Evolutionary conservation across 2,329 filamentous ascomycete genomes (phyloP), one percentile per base, ranked within the genome.

Genomic region (Aspergillus carbonarius): DNA sequence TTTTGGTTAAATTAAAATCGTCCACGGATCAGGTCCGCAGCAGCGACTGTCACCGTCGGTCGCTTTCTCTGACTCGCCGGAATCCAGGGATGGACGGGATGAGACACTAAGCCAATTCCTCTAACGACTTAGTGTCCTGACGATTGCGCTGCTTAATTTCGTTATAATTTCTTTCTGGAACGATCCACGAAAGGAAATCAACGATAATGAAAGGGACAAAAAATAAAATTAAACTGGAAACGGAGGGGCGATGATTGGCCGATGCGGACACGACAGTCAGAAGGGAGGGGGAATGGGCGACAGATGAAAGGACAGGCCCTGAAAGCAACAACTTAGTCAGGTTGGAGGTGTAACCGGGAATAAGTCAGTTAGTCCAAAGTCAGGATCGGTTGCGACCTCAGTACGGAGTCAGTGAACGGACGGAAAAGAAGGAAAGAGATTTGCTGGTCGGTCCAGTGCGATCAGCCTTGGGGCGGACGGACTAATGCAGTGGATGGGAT

Each of bases 401-500:
- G 40, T 30, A 25, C 44, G 37, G 46, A 34, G 51, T 57, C 46
- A 47, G 56, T 54, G 34, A 51, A 54, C n/a, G 30, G 50, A 50
- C 30, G 30, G 42, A 58, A 27, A 50, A 44, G 17, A 57, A 52
- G 55, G 49, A 55, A 59, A 63, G 61, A 63, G 61, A 63, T 63
- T 62, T 59, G 60, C 54, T 62, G 55, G 58, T 40, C 44, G 42
- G 55, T 57, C 49, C 32, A 57, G 54, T 32, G 40, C 35, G 63
- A 64, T 64, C 63, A 64, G 48, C 57, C 57, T 56, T 40, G 53
- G 59, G 56, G 57, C 42, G 55, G 54, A 57, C 37, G 58, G 51
- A 54, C 59, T 63, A 61, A 56, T 61, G 60, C 57, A 61, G 50
- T 39, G 59, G 47, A 60, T 44, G 42, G 55, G 47, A 51, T 52